phyloP scores from a whole-genome alignment of 1,284 basidiomycete genomes.

The Heterobasidion parviporum region DNA sequence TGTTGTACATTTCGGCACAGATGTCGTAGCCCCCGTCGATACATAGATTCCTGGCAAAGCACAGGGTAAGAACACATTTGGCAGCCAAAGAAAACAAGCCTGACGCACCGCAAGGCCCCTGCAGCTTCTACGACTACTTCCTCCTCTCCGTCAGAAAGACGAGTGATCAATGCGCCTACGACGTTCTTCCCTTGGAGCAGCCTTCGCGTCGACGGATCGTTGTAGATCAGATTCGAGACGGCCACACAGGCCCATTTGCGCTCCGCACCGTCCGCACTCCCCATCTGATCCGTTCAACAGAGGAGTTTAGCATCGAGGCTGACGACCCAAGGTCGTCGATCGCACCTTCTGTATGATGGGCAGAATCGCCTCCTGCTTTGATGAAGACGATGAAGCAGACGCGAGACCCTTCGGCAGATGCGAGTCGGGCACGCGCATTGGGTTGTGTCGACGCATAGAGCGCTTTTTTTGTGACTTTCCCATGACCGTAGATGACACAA shows the following conservation, averaged over 20 bases:
- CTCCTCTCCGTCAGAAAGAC: constrained; percentile 78
- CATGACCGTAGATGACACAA: constrained; percentile 35
- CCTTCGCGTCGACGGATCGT: constrained; percentile 80
- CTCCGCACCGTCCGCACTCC: constrained; percentile 66
- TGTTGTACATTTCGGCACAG: constrained; percentile 95
- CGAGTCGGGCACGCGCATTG: constrained; percentile 84
- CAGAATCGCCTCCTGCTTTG: constrained; percentile 70
- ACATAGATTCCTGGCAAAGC: constrained; percentile 68
- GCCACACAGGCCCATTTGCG: constrained; percentile 92
- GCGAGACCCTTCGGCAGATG: constrained; percentile 77
- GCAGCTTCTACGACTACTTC: constrained; percentile 83
- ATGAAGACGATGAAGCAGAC: constrained; percentile 59
- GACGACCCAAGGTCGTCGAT: not conserved
- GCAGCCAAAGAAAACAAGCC: not conserved
- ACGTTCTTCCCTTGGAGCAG: constrained; percentile 87
- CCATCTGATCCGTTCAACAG: constrained; percentile 43
- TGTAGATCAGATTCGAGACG: constrained; percentile 83
- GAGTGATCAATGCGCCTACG: constrained; percentile 77
- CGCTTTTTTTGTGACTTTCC: constrained; percentile 86
- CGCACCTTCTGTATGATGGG: constrained; percentile 82
- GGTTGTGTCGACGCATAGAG: constrained; percentile 78
- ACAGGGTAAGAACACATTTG: not conserved
- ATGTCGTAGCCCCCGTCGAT: constrained; percentile 92
- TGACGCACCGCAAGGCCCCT: constrained; percentile 68
- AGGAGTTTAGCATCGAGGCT: not conserved